Percentiles rank a stretch among this genome's conserved stretches.
These are phyloP conservation scores for Elsinoe perseae DNA, from an alignment of 2,329 filamentous ascomycete species.

Conservation along the genomic window DNA sequence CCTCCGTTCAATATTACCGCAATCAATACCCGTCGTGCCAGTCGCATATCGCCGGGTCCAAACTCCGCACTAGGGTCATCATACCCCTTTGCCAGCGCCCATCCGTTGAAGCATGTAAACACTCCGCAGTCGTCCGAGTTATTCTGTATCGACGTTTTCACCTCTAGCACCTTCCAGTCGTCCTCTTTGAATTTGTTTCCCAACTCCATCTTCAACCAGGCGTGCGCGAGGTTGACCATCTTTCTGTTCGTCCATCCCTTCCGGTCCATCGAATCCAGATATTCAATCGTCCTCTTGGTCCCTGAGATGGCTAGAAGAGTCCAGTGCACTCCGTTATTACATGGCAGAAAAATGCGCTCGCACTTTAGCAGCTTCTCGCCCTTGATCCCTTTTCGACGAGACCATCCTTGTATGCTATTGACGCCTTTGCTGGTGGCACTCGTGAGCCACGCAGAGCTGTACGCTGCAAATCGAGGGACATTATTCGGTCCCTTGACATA, in stretches of 20 bases:
- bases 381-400: constrained; percentile 50
- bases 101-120: constrained; percentile 64
- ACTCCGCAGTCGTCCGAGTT: constrained; percentile 73
- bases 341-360: constrained; percentile 61
- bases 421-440: constrained; percentile 43
- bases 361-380: constrained; percentile 57
- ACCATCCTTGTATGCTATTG: constrained; percentile 45
- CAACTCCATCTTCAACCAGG: constrained; percentile 54
- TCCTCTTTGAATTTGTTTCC: constrained; percentile 45
- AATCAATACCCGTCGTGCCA: constrained; percentile 49
- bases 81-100: constrained; percentile 44
- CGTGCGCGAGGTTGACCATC: constrained; percentile 28
- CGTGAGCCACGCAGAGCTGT: constrained; percentile 60
- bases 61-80: constrained; percentile 39
- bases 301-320: constrained; percentile 62
- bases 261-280: constrained; percentile 60
- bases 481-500: constrained; percentile 41
- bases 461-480: constrained; percentile 50
- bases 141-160: constrained; percentile 49
- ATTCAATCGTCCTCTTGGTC: constrained; percentile 52
- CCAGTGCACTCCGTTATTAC: constrained; percentile 58
- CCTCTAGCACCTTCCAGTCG: constrained; percentile 52
- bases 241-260: constrained; percentile 21
- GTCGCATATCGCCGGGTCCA: constrained; percentile 46
- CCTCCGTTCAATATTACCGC: constrained; percentile 60